Percentiles rank a stretch among this genome's conserved stretches.
These are phyloP conservation scores for Trapa bicornis DNA, from an alignment of 345 rosid species.

Conservation along the genomic window DNA sequence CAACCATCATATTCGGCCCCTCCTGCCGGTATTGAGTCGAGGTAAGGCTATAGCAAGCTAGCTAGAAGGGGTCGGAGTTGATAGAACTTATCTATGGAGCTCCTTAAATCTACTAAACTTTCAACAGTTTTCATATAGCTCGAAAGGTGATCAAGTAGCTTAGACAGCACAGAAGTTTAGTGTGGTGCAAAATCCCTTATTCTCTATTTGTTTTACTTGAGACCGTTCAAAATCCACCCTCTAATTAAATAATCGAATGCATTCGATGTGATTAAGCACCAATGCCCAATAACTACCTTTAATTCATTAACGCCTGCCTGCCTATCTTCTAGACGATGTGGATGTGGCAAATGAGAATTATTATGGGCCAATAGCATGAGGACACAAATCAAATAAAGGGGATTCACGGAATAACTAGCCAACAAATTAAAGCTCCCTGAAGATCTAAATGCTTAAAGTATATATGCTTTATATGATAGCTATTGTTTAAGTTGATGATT, in stretches of 20 bases:
- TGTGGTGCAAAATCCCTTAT: neutral
- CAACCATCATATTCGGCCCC: too few relatives aligned
- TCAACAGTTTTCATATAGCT: too few relatives aligned
- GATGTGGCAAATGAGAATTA: neutral
- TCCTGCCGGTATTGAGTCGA: too few relatives aligned
- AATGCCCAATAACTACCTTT: neutral
- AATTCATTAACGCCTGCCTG: neutral
- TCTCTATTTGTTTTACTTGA: neutral
- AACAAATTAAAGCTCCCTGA: neutral
- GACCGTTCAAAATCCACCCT: neutral
- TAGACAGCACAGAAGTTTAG: too few relatives aligned
- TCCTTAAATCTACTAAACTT: too few relatives aligned
- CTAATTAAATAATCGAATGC: neutral
- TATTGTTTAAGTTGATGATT: neutral
- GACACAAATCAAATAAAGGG: neutral
- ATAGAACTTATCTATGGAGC: too few relatives aligned
- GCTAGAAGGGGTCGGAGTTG: too few relatives aligned
- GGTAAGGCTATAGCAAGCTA: too few relatives aligned
- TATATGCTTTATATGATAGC: constrained; percentile 1
- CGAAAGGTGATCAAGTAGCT: too few relatives aligned
- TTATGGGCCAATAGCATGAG: neutral
- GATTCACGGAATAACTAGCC: neutral
- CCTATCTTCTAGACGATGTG: neutral
- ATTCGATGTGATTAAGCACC: neutral
- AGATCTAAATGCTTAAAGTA: constrained; percentile 3